These are phyloP conservation scores for Candida silvicultrix DNA, from an alignment of 805 yeast species.

Conservation along the genomic window DNA sequence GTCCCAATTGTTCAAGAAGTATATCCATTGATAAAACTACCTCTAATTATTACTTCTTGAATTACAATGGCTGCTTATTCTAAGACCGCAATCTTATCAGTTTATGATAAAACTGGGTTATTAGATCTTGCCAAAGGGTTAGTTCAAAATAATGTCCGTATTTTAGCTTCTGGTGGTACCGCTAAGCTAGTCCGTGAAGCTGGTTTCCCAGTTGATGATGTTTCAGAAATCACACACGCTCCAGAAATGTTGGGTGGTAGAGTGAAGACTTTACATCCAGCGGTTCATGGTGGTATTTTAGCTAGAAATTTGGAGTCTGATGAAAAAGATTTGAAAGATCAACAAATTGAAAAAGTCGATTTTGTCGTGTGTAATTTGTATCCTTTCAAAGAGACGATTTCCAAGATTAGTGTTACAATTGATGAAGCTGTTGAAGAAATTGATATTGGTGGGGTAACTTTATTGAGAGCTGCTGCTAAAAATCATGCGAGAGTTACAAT, in stretches of 20 bases:
- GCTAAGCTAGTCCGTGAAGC: constrained; percentile 92
- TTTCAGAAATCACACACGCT: constrained; percentile 90
- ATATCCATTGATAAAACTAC: not conserved
- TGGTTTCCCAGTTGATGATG: constrained; percentile 97
- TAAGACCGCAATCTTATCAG: constrained; percentile 93
- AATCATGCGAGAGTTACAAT: constrained; percentile 96
- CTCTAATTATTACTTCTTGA: not conserved
- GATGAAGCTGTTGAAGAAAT: constrained; percentile 98
- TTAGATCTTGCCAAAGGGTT: constrained; percentile 95
- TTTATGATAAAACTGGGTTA: constrained; percentile 95
- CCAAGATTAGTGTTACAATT: constrained; percentile 91
- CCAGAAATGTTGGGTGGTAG: constrained; percentile 99
- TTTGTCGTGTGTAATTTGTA: constrained; percentile 95
- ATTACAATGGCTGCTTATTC: constrained; percentile 29
- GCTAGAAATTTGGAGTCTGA: constrained; percentile 92
- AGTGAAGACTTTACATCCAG: constrained; percentile 97
- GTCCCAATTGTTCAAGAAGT: no score
- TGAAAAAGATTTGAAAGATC: constrained; percentile 80
- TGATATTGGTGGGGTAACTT: constrained; percentile 97
- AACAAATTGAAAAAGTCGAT: constrained; percentile 93
- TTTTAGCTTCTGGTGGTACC: constrained; percentile 97
- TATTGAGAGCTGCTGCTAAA: constrained; percentile 97
- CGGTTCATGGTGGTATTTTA: constrained; percentile 95
- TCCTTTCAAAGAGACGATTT: constrained; percentile 96
- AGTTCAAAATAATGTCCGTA: constrained; percentile 79